Percentiles rank a stretch among this genome's conserved stretches.
phyloP scores from a whole-genome alignment of 202 grass and related monocot species.

The Alloteropsis angusta region DNA sequence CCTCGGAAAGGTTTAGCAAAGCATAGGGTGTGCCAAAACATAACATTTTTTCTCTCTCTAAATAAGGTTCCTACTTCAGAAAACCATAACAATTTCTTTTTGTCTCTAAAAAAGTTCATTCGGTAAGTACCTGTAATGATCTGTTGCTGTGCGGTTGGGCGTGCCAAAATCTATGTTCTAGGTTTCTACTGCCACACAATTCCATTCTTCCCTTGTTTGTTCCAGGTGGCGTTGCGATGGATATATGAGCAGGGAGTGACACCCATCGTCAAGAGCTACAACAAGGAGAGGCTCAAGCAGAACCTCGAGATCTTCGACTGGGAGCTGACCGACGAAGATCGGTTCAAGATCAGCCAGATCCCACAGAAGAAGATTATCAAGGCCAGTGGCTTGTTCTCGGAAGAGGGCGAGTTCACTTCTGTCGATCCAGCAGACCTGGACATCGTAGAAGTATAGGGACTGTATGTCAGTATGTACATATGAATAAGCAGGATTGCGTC shows the following conservation, averaged over 20 bases:
- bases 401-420: constrained; percentile 26
- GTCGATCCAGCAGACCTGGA: constrained; percentile 36
- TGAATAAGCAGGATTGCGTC: neutral
- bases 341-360: constrained; percentile 44
- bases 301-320: constrained; percentile 57
- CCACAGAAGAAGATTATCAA: constrained; percentile 37
- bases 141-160: too few species aligned
- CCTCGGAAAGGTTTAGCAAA: too few species aligned
- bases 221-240: constrained; percentile 63
- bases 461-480: neutral
- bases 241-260: constrained; percentile 47
- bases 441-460: neutral
- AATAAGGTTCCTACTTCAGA: too few species aligned
- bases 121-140: too few species aligned
- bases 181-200: too few species aligned
- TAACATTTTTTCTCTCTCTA: too few species aligned
- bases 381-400: neutral
- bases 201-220: neutral
- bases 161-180: too few species aligned
- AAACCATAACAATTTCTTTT: too few species aligned
- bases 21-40: too few species aligned
- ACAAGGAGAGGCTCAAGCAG: constrained; percentile 46
- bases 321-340: constrained; percentile 47
- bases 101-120: too few species aligned
- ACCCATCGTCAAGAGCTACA: constrained; percentile 54